These are phyloP conservation scores for Drosera capensis DNA, from an alignment of 148 eudicot species.

Conservation along the genomic window DNA sequence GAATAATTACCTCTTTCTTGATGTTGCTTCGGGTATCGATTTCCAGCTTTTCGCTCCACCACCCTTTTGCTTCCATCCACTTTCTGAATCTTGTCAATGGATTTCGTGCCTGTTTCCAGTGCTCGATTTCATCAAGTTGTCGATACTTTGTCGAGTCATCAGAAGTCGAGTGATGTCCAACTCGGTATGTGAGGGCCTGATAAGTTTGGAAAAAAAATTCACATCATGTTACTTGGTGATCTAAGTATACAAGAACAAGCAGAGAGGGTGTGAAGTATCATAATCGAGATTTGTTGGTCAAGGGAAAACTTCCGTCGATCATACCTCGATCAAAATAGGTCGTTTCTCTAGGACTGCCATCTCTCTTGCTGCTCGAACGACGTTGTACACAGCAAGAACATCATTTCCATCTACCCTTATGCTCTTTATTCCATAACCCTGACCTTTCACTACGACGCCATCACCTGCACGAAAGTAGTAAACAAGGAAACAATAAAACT, in stretches of 20 bases:
- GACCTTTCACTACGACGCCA: slow-evolving; percentile 76
- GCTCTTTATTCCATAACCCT: slow-evolving; percentile 72
- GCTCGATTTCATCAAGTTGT: slow-evolving; percentile 41
- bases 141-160: slow-evolving; percentile 84
- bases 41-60: slow-evolving; percentile 68
- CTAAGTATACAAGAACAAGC: no score
- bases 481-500: neutral
- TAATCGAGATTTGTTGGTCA: no score
- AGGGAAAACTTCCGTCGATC: no score
- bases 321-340: slow-evolving; percentile 76
- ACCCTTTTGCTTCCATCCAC: slow-evolving; percentile 54
- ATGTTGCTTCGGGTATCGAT: slow-evolving; percentile 21
- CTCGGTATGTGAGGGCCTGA: slow-evolving; percentile 83
- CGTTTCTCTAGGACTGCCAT: slow-evolving; percentile 50
- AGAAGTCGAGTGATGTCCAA: slow-evolving; percentile 79
- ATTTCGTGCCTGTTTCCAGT: slow-evolving; percentile 39
- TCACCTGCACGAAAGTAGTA: slow-evolving; percentile 34
- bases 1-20: slow-evolving; percentile 36
- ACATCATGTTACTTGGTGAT: no score
- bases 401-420: slow-evolving; percentile 87
- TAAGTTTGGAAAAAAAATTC: neutral
- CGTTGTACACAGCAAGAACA: slow-evolving; percentile 71
- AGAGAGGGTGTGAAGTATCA: no score
- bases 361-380: slow-evolving; percentile 51
- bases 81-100: slow-evolving; percentile 42